Base-by-base conservation (phyloP, 371 early-diverging fungal genomes). In the Apophysomyces ossiformis region DNA sequence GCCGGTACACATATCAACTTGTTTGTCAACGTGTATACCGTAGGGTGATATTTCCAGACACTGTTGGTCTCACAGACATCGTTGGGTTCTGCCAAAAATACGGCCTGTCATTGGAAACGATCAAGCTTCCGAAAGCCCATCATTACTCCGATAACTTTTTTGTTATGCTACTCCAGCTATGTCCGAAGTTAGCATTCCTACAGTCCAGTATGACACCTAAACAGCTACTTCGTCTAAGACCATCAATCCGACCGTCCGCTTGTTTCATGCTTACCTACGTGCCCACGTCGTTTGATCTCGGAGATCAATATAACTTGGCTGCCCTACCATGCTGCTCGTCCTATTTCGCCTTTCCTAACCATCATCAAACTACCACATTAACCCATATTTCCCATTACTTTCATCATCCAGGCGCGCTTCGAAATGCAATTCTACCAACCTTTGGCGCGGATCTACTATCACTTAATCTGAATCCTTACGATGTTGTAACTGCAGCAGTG, bases 341-440 rank as follows among this genome's bases (percentile, higher is more conserved):
- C 16, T 75, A 66, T 36, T 72, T 78, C 56, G 62, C 74, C 21
- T 77, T 77, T 43, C 81, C 81, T 4, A 75, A 64, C 46, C 41
- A 36, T 8, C 44, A 67, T 44, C 37, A 18, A n/a, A 37, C 57
- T 13, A 26, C 39, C 46, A 66, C 76, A 36, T 46, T 78, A 11
- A 81, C 78, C 2, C 79, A 75, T n/a, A 76, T 81, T 32, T 68
- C 79, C 0, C 75, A 77, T 46, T 81, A 81, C 57, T 78, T 73
- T 36, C 82, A 81, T 57, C 79, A 78, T 62, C 82, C 77, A 7
- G 79, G 78, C 11, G 82, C 82, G 16, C 64, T 81, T 11, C 69
- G 71, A 37, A 81, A 78, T 60, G 79, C 77, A 1, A 81, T 81
- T 32, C 57, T 81, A 41, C 82, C 82, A 2, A 81, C 78, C 3